Conservation (phyloP, 306 rosid genomes). For the Quercus robur region DNA sequence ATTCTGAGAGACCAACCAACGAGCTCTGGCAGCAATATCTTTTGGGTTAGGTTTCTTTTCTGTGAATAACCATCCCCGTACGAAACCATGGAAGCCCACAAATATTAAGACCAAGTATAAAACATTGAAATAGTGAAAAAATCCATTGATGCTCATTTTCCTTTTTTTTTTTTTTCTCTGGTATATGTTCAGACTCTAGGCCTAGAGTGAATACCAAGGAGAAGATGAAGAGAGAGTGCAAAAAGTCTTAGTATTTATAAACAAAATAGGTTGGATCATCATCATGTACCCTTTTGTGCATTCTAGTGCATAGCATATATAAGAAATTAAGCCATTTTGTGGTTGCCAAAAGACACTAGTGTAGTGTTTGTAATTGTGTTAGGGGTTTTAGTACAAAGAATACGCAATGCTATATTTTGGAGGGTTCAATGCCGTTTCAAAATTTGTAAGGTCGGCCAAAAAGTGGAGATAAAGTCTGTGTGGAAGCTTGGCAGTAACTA, state of each 20-base stretch:
- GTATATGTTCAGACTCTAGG: neutral
- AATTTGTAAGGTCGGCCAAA: no score
- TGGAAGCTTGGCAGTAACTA: no score
- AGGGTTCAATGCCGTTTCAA: no score
- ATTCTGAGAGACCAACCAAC: constrained; percentile 74
- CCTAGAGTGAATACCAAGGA: neutral
- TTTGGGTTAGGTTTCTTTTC: constrained; percentile 61
- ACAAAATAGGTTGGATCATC: neutral
- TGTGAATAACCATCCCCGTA: constrained; percentile 33
- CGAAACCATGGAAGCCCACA: constrained; percentile 18
- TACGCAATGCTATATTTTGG: no score
- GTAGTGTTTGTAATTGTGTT: no score
- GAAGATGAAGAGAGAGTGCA: neutral
- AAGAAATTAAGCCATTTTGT: no score
- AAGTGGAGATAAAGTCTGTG: no score
- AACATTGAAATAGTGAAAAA: neutral
- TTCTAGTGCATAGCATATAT: no score
- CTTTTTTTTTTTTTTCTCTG: neutral
- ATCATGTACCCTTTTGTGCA: neutral
- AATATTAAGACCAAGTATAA: constrained; percentile 15
- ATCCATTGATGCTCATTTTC: constrained; percentile 10
- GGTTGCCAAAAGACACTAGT: no score
- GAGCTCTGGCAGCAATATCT: constrained; percentile 69
- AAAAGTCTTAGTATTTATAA: neutral
- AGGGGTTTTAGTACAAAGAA: no score